phyloP scores from a whole-genome alignment of 2,329 filamentous ascomycete genomes.

The Fusarium oxysporum region DNA sequence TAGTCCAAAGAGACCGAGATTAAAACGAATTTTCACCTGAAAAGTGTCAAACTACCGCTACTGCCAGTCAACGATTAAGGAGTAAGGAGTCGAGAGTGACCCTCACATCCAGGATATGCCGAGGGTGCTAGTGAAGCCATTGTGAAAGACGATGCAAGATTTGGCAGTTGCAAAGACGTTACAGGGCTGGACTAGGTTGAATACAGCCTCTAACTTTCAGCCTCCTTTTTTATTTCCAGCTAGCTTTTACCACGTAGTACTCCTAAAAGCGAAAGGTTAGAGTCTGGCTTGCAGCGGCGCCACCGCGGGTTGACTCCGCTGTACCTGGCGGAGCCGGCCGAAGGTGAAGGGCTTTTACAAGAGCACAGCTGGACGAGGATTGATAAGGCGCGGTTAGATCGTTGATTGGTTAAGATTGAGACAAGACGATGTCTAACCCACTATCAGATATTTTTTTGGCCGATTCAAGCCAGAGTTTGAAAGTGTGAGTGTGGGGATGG shows the following conservation, averaged over 20 bases:
- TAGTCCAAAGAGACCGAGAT: conserved; percentile 10
- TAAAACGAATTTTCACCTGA: not conserved
- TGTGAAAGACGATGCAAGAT: not conserved
- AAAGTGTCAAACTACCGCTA: not conserved
- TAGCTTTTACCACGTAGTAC: not conserved
- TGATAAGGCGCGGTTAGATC: conserved; percentile 13
- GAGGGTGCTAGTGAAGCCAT: not conserved
- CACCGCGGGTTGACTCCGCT: conserved; percentile 20
- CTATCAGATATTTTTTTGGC: conserved; percentile 16
- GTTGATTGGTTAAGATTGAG: conserved; percentile 24
- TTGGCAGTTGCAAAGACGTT: conserved; percentile 19
- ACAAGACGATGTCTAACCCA: not conserved
- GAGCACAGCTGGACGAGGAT: not conserved
- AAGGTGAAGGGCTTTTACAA: not conserved
- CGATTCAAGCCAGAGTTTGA: conserved; percentile 5
- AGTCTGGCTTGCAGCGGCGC: conserved; percentile 14
- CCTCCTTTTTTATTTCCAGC: conserved; percentile 8
- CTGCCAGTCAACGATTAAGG: not conserved
- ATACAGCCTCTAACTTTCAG: conserved; percentile 16
- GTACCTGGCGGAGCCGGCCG: conserved; percentile 43
- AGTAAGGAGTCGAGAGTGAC: conserved; percentile 1
- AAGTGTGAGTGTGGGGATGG: conserved; percentile 13
- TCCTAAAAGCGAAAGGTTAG: conserved; percentile 13
- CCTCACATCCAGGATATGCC: conserved; percentile 18
- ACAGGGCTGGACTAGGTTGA: conserved; percentile 18